Percentiles rank a stretch among this genome's conserved stretches.
Conservation (phyloP, 257 asterid species). For the Gentiana straminea region DNA sequence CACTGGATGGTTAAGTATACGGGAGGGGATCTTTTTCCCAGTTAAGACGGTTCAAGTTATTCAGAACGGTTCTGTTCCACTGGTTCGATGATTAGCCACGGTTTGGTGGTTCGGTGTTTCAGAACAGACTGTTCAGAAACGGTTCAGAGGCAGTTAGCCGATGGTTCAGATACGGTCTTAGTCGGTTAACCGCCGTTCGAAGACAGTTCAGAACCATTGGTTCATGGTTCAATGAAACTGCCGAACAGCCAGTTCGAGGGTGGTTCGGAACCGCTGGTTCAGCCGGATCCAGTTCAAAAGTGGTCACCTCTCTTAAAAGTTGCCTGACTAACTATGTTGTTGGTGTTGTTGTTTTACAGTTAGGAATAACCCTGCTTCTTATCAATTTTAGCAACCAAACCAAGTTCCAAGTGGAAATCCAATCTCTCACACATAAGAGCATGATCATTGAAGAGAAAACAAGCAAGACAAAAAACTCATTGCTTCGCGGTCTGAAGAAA, state of each 20-base stretch:
- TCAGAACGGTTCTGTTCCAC: background rate
- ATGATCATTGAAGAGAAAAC: constrained; percentile 10
- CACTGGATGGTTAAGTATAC: too few species aligned
- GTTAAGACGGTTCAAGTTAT: too few species aligned
- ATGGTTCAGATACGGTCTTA: too few species aligned
- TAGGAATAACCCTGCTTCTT: constrained; percentile 62
- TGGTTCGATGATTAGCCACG: too few species aligned
- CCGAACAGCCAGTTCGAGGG: too few species aligned
- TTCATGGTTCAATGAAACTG: too few species aligned
- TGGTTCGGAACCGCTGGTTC: background rate
- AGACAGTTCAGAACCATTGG: too few species aligned
- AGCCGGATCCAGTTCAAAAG: background rate
- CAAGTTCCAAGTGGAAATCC: constrained; percentile 24
- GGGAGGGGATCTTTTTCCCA: too few species aligned
- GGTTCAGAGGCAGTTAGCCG: too few species aligned
- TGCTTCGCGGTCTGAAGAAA: constrained; percentile 37
- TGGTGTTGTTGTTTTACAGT: constrained; percentile 27
- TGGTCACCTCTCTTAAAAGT: background rate
- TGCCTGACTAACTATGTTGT: background rate
- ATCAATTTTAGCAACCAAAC: constrained; percentile 75
- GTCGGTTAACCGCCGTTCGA: too few species aligned
- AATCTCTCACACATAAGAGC: constrained; percentile 19
- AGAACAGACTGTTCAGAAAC: too few species aligned
- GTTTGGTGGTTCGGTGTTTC: too few species aligned
- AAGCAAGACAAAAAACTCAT: constrained; percentile 17